Evolutionary conservation across 306 rosid genomes (phyloP), one percentile per base, ranked within the genome.

Genomic region (Vigna nakashimae): DNA sequence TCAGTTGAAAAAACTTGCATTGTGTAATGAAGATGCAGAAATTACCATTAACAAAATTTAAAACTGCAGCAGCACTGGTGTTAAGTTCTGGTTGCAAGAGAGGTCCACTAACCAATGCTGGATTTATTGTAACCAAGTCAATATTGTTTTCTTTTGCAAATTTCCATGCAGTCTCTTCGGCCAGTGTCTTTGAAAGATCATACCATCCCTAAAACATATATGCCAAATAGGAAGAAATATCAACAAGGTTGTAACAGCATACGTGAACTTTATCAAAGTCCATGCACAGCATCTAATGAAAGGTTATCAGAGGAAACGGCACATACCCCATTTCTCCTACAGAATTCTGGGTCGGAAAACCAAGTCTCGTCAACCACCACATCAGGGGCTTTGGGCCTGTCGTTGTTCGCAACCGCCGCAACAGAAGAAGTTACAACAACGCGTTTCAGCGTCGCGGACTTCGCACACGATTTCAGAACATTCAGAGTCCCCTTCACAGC

Each of bases 91-190:
- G 91, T 80, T 92, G 95, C 76, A 90, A 82, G 50, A 88, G 87
- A 77, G 95, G 93, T 52, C 97, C 97, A 15, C 83, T 69, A 58
- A 86, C 89, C 92, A 90, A 67, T 53, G 87, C 82, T 38, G 92
- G 97, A 78, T 86, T 87, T 50, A 90, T 88, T 18, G 85, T 20
- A 69, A 92, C 91, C 91, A 90, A 57, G 79, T 92, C 95, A 71
- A 90, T 79, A 57, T 82, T 91, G 62, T 90, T 88, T 80, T 92
- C 93, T 74, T 69, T 87, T 17, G 68, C 89, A 72, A 90, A 90
- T 75, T 90, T 87, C 93, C 95, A 90, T 34, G 91, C 95, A 69
- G 82, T 86, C 12, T 90, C 90, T 76, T 90, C 95, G 2, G 95
- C 93, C 84, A 89, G 65, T 52, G 97, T 92, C 85, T 90, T 92